Base-by-base conservation (phyloP, 1,139 yeast species). In the Meyerozyma athensensis region DNA sequence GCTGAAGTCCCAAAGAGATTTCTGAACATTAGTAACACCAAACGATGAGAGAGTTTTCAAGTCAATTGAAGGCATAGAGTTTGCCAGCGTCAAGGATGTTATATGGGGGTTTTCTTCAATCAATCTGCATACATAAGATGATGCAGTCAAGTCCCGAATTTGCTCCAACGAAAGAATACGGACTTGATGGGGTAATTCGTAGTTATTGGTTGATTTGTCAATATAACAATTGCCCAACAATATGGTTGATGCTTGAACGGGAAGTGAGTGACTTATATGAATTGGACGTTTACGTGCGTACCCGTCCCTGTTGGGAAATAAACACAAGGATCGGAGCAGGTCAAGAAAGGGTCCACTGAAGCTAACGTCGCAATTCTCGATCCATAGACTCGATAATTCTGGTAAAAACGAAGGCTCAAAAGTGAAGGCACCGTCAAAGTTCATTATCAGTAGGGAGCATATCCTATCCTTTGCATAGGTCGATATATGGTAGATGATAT, bases 171-270 rank as follows among this genome's bases (percentile, higher is more conserved):
- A 20, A 7, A 56, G 26, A 2, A 36, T 21, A 21, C 34, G 21
- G 6, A 55, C 21, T 13, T 36, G 33, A 1, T 14, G 17, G 1
- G 59, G 60, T 7, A 44, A 36, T 4, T 34, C 34, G 31, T 41
- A 44, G 7, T 35, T 30, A 19, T 40, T 16, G 6, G 43, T 41
- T n/a, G 37, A 37, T 8, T 35, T 36, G 10, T 41, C 35, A 6
- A 54, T 39, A 2, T 42, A 41, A 13, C 52, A 46, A 35, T 53
- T 49, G 9, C 56, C 56, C 18, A 56, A 39, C 12, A 35, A 36
- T n/a, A 56, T 38, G 13, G 17, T 18, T 5, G 36, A 37, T 9
- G 54, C 34, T 21, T 40, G 36, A 4, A 21, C 10, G 1, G 61
- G 59, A 22, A 56, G 39, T 7, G 44, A 37, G n/a, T 39, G 32